Conservation (phyloP, 257 asterid species). For the Lycium ferocissimum region DNA sequence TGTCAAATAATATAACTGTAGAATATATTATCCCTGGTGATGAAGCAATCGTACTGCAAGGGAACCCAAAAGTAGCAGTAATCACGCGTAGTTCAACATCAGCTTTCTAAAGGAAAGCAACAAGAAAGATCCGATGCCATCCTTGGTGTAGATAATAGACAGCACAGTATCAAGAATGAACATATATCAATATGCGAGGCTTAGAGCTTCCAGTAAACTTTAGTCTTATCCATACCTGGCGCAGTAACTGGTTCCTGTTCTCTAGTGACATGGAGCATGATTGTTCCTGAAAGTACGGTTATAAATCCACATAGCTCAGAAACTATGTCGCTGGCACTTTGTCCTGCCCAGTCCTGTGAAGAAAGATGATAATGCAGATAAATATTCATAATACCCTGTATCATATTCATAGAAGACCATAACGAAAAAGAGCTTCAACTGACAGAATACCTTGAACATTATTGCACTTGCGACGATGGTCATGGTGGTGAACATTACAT, state of each 20-base stretch:
- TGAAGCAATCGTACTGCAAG: background rate
- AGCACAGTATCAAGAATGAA: background rate
- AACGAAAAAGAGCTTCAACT: background rate
- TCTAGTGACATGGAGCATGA: conserved; percentile 73
- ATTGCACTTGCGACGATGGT: conserved; percentile 27
- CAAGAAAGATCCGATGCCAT: background rate
- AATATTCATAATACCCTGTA: background rate
- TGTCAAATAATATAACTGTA: background rate
- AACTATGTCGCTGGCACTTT: conserved; percentile 59
- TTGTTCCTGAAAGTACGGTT: conserved; percentile 72
- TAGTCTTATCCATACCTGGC: conserved; percentile 44
- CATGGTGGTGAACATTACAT: conserved; percentile 30
- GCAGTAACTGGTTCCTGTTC: conserved; percentile 52
- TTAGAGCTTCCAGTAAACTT: conserved; percentile 17
- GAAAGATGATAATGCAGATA: background rate
- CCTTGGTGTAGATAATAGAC: conserved; percentile 10
- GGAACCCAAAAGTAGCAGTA: background rate
- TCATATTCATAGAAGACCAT: conserved; percentile 3
- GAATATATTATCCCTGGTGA: conserved; percentile 13
- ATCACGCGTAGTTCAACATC: background rate
- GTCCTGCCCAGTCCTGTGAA: conserved; percentile 74
- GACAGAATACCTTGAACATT: conserved; percentile 29
- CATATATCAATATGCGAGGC: background rate
- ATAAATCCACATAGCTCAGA: conserved; percentile 71
- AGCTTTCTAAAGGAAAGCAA: background rate